phyloP scores from a whole-genome alignment of 169 alveolate genomes.

The Plasmodium berghei region DNA sequence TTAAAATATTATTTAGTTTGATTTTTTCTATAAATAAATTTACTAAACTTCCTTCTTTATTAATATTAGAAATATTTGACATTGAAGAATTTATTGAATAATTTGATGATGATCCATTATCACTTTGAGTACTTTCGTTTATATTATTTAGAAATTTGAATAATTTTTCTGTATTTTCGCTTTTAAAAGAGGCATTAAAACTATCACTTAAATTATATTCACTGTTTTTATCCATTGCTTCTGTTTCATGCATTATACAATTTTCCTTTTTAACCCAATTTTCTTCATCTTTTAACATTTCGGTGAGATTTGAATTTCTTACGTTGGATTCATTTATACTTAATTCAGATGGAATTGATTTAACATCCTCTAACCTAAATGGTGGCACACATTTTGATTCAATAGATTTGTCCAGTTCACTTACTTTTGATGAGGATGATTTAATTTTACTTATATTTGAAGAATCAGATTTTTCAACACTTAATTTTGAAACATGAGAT shows the following conservation, averaged over 20 bases:
- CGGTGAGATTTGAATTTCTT: too few species aligned
- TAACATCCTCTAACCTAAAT: too few species aligned
- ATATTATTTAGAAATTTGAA: neutral
- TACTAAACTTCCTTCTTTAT: slow-evolving; percentile 11
- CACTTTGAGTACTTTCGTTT: neutral
- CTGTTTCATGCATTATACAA: neutral
- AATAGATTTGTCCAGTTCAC: too few species aligned
- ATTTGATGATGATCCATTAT: slow-evolving; percentile 5
- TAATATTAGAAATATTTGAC: slow-evolving; percentile 12
- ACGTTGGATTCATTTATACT: too few species aligned
- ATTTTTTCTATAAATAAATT: slow-evolving; percentile 44
- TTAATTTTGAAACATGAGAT: too few species aligned
- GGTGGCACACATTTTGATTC: too few species aligned
- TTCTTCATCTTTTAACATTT: too few species aligned
- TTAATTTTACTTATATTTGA: too few species aligned
- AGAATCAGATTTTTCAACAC: too few species aligned
- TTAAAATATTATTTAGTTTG: slow-evolving; percentile 7
- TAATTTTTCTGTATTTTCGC: neutral
- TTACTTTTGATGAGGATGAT: too few species aligned
- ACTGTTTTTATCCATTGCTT: neutral
- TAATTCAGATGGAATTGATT: too few species aligned
- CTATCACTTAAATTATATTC: neutral
- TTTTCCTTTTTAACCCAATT: neutral
- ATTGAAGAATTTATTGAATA: slow-evolving; percentile 14
- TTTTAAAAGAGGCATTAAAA: neutral